phyloP scores from a whole-genome alignment of 148 eudicot genomes.

The Vaccinium vitisidaea region DNA sequence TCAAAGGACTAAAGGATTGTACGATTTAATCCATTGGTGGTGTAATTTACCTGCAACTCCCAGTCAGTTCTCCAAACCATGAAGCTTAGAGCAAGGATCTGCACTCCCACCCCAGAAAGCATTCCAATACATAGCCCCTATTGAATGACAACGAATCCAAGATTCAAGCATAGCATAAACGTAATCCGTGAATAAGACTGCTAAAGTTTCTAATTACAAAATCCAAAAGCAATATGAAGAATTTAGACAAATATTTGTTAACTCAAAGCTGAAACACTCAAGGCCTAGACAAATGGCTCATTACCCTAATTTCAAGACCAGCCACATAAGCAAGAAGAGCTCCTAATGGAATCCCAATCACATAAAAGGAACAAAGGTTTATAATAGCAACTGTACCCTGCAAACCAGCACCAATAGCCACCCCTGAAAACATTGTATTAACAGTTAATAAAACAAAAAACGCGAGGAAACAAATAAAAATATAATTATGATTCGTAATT shows the following conservation, averaged over 20 bases:
- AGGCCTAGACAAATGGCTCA: not conserved
- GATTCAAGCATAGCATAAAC: not conserved
- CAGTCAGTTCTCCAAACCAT: constrained; percentile 71
- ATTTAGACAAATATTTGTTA: not conserved
- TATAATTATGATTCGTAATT: not conserved
- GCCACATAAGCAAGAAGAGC: constrained; percentile 47
- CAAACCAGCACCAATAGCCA: constrained; percentile 53
- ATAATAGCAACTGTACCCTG: constrained; percentile 48
- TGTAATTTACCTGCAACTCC: constrained; percentile 61
- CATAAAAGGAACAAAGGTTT: constrained; percentile 45
- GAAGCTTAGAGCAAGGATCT: constrained; percentile 44
- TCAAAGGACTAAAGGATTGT: not conserved
- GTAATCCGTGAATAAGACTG: too few species aligned
- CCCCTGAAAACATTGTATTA: constrained; percentile 28
- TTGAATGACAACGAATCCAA: not conserved
- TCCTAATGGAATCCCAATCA: constrained; percentile 55
- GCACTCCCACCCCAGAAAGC: constrained; percentile 51
- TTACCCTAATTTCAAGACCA: constrained; percentile 43
- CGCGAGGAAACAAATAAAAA: not conserved
- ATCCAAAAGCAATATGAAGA: not conserved
- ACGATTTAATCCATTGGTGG: not conserved
- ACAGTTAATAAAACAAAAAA: not conserved
- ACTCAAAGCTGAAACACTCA: not conserved
- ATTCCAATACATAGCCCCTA: constrained; percentile 76
- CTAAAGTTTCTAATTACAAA: too few species aligned